These are phyloP conservation scores for Debaryomyces castellii DNA, from an alignment of 805 yeast genomes.

Conservation along the genomic window DNA sequence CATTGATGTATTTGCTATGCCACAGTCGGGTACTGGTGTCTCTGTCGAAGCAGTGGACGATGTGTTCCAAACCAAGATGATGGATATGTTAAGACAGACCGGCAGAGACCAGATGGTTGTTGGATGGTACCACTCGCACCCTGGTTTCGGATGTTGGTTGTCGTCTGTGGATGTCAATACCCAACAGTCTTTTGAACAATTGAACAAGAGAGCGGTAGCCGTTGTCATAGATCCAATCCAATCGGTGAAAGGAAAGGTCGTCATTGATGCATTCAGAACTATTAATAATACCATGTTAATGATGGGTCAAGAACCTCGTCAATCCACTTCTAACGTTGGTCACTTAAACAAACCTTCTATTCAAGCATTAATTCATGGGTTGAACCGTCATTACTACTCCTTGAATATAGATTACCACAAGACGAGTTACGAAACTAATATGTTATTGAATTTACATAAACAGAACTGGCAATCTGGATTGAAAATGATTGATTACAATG, in stretches of 20 bases:
- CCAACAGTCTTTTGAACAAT: conserved; percentile 95
- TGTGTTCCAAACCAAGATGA: conserved; percentile 97
- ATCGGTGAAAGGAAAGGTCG: conserved; percentile 98
- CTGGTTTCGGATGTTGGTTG: conserved; percentile 99
- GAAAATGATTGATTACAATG: conserved; percentile 70
- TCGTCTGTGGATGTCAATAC: conserved; percentile 97
- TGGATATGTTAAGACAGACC: conserved; percentile 98
- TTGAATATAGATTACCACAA: conserved; percentile 92
- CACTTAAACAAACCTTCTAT: conserved; percentile 93
- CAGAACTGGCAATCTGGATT: conserved; percentile 95
- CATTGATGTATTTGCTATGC: conserved; percentile 99
- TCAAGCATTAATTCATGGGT: conserved; percentile 94
- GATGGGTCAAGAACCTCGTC: conserved; percentile 98
- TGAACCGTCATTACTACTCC: conserved; percentile 95
- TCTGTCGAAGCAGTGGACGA: conserved; percentile 99
- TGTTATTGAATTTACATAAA: conserved; percentile 92
- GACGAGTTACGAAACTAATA: conserved; percentile 87
- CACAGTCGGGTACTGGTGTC: conserved; percentile 97
- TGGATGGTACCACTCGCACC: conserved; percentile 99
- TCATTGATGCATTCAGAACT: conserved; percentile 95
- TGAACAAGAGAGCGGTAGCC: conserved; percentile 94
- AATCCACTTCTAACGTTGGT: conserved; percentile 94
- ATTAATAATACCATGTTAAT: conserved; percentile 84
- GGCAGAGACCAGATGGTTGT: conserved; percentile 99
- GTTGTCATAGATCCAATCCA: conserved; percentile 98